Conservation (phyloP, 257 asterid genomes). For the Fraxinus quadrangulata region DNA sequence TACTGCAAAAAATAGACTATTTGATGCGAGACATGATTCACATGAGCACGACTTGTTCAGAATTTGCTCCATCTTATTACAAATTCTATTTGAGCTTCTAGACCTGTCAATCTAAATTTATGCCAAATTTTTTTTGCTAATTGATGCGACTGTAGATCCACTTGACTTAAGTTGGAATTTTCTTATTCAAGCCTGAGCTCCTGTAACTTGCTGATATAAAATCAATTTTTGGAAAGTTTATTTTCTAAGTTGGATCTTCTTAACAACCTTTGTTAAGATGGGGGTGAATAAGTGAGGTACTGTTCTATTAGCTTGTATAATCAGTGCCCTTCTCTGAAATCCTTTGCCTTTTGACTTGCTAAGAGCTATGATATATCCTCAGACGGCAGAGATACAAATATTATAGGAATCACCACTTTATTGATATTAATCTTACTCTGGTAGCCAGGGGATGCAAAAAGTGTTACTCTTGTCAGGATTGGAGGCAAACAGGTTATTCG, state of each 20-base stretch:
- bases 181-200: conserved; percentile 7
- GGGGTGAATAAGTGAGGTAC: conserved; percentile 3
- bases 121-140: background rate
- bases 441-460: conserved; percentile 98
- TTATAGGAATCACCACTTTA: conserved; percentile 1
- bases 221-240: conserved; percentile 15
- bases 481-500: conserved; percentile 74
- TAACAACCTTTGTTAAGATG: conserved; percentile 8
- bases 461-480: conserved; percentile 78
- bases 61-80: background rate
- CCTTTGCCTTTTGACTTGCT: background rate
- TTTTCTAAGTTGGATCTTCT: conserved; percentile 10
- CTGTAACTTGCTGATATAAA: conserved; percentile 5
- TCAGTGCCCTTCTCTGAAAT: conserved; percentile 9
- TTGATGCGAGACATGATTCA: background rate
- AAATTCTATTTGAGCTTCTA: background rate
- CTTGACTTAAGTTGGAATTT: background rate
- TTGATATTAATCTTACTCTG: conserved; percentile 25
- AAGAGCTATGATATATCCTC: background rate
- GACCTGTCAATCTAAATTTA: background rate
- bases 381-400: background rate
- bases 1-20: conserved; percentile 1
- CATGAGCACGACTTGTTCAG: background rate
- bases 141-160: background rate
- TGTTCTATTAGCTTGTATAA: conserved; percentile 10